Evolutionary conservation across 495 filamentous ascomycete species (phyloP), one percentile per base, ranked within the genome.

Genomic region (Trichoderma erinaceum): DNA sequence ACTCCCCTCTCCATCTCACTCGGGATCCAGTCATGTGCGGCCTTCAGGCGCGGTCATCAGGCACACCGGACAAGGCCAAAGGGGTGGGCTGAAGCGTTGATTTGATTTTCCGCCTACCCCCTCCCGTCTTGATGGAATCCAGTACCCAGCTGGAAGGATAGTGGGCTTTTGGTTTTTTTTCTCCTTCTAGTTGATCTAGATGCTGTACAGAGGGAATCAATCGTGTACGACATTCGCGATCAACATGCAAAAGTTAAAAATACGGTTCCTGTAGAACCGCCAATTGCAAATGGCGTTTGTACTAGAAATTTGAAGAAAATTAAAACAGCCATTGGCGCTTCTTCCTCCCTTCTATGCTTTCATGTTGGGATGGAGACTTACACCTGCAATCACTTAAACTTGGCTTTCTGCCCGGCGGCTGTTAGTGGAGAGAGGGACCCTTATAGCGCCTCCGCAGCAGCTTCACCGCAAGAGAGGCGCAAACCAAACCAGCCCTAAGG

Each of bases 1-100:
- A 61, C 56, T 61, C 56, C 56, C 56, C 16, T 25, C 56, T 29
- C 23, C 16, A 15, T 61, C 13, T 32, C 10, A 11, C 56, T 29
- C 25, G 56, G 10, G 50, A n/a, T 21, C 48, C 56, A 61, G 56
- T 61, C 56, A 61, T 61, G 56, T 61, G 56, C 56, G 56, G 56
- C 27, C 27, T 32, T 32, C 15, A 29, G 56, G 56, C 56, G 56
- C 56, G 56, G 56, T 61, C 56, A 61, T 61, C 56, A 61, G 56
- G 56, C 56, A 61, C 56, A 61, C 56, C 56, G 56, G 18, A 13
- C 56, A 13, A 29, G 56, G 44, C 44, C 23, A 61, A 61, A 61
- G 27, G 56, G 56, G 27, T 23, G 27, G 56, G 56, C 27, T 16
- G 56, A 27, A 27, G 44, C 4, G 8, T 6, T 52, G 48, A 52